Base-by-base conservation (phyloP, 257 asterid genomes). In the Nicotiana attenuata region DNA sequence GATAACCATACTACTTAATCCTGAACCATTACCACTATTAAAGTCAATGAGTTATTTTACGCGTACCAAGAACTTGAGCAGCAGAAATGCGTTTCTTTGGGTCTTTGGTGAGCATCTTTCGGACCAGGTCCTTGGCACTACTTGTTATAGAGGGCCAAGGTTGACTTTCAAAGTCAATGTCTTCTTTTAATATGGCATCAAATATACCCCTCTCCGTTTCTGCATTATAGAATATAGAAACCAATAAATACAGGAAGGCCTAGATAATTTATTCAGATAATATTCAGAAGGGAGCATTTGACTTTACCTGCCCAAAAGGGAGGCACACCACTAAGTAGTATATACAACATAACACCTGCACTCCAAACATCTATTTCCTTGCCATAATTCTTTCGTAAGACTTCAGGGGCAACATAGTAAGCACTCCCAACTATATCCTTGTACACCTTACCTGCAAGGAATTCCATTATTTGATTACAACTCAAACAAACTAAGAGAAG, bases 301-400 rank as follows among this genome's bases (percentile, higher is more conserved):
- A 73, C 14, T 81, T 87, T 85, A 92, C 97, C 97, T 5, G 92
- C 98, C 96, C 98, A 92, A 75, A 93, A 93, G 8, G 98, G 98
- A 14, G 98, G 98, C 28, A 91, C 98, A 50, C 98, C 96, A 45
- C 91, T 83, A 80, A 92, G 97, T 82, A 93, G 88, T 61, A 93
- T 93, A 85, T 93, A 93, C 10, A 93, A 87, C 87, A 93, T 93
- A 29, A 93, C 93, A 75, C 98, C 98, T 22, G 98, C 97, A 83
- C 98, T 93, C 97, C 97, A 93, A 45, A 93, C 85, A 75, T 93
- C 98, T n/a, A 81, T 85, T 86, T 93, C 98, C 80, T 93, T 93
- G 31, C 98, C 98, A 77, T 92, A 93, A 76, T 81, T 88, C 64
- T 93, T 93, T 13, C 86, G 89, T 80, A 93, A 60, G 17, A 93